Conservation (phyloP, 805 yeast species). For the Cyberlindnera saturnus region DNA sequence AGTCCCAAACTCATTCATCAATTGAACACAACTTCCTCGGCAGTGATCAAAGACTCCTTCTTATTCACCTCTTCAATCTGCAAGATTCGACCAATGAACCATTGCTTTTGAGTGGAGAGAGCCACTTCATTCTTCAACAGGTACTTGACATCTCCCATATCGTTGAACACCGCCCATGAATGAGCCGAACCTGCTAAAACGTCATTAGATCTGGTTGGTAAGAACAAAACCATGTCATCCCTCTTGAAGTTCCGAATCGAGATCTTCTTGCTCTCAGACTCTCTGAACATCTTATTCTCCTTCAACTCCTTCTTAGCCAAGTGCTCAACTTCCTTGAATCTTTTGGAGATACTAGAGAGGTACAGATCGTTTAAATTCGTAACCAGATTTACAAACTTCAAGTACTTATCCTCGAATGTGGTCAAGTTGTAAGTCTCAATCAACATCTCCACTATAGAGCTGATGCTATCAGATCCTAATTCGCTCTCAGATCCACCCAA, state of each 20-base stretch:
- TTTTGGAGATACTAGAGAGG: slow-evolving; percentile 48
- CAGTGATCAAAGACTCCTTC: slow-evolving; percentile 16
- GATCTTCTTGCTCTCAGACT: slow-evolving; percentile 47
- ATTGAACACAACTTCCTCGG: slow-evolving; percentile 14
- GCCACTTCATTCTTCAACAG: slow-evolving; percentile 40
- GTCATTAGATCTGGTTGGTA: slow-evolving; percentile 51
- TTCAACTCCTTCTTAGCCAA: slow-evolving; percentile 80
- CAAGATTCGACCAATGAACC: slow-evolving; percentile 72
- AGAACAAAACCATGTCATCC: slow-evolving; percentile 77
- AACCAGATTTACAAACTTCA: slow-evolving; percentile 16
- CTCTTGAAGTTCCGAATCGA: slow-evolving; percentile 60
- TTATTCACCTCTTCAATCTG: slow-evolving; percentile 35
- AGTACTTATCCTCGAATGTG: slow-evolving; percentile 21
- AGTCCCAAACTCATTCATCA: background rate
- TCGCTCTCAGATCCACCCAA: slow-evolving; percentile 4
- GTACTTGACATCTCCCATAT: slow-evolving; percentile 77
- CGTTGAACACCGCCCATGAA: slow-evolving; percentile 89
- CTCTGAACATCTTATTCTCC: slow-evolving; percentile 51
- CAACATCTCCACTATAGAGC: slow-evolving; percentile 11
- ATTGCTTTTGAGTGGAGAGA: slow-evolving; percentile 48
- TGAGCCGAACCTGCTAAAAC: slow-evolving; percentile 1
- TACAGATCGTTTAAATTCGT: slow-evolving; percentile 26
- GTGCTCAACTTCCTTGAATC: slow-evolving; percentile 86
- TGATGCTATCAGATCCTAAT: slow-evolving; percentile 12
- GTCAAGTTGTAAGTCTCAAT: slow-evolving; percentile 18